phyloP scores from a whole-genome alignment of 2,329 filamentous ascomycete genomes.

The Westerdykella ornata region DNA sequence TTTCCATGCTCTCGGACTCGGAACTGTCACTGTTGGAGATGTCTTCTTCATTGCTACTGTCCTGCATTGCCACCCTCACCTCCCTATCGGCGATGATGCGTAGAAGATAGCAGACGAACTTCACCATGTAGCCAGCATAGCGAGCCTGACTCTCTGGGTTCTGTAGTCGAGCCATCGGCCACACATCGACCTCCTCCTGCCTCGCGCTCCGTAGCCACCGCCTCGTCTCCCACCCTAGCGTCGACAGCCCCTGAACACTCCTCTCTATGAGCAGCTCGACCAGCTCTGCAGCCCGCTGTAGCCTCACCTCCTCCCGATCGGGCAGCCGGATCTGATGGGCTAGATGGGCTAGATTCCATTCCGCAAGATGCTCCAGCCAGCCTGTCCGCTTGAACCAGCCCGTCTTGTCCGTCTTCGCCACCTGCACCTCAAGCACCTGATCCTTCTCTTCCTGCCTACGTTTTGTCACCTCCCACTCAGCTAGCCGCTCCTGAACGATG shows the following conservation, averaged over 20 bases:
- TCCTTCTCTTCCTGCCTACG: no score
- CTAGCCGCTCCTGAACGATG: no score
- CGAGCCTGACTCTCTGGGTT: constrained; percentile 11
- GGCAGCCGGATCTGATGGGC: background rate
- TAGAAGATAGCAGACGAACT: constrained; percentile 13
- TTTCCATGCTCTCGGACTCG: no score
- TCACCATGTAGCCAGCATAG: constrained; percentile 11
- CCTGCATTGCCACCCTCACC: no score
- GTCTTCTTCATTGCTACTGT: no score
- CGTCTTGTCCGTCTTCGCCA: no score
- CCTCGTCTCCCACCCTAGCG: constrained; percentile 7
- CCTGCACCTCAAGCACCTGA: no score
- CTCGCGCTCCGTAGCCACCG: constrained; percentile 11
- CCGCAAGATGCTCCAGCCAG: background rate
- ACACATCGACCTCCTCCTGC: constrained; percentile 6
- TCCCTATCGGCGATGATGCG: constrained; percentile 3
- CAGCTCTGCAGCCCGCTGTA: constrained; percentile 3
- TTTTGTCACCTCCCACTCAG: no score
- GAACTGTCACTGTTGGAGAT: constrained; percentile 4
- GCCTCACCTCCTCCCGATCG: background rate
- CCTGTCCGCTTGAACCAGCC: background rate
- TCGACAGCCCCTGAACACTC: constrained; percentile 8
- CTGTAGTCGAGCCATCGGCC: constrained; percentile 11
- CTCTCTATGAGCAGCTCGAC: constrained; percentile 7
- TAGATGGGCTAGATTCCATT: background rate